These are phyloP conservation scores for Schoenoplectus triqueter DNA, from an alignment of 202 grass and related monocot genomes.

Conservation along the genomic window DNA sequence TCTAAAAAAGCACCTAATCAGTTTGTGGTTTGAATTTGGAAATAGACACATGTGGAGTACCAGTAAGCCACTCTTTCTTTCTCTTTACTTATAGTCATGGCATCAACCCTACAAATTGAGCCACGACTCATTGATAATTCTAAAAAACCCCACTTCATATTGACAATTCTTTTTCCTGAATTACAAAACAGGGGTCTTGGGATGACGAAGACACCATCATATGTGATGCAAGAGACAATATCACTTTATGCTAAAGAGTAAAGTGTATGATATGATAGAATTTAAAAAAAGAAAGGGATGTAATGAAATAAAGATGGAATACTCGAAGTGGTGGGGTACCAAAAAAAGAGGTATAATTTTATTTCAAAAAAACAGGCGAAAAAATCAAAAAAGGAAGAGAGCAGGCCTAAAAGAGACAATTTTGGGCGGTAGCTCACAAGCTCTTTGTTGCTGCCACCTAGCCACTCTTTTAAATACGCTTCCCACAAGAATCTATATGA, in stretches of 20 bases:
- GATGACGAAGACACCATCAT: too few species aligned
- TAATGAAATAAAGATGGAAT: conserved; percentile 32
- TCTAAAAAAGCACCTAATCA: conserved; percentile 36
- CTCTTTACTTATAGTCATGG: not conserved
- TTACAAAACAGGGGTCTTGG: not conserved
- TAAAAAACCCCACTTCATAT: not conserved
- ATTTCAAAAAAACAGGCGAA: conserved; percentile 6
- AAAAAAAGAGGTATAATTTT: conserved; percentile 22
- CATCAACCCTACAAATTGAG: conserved; percentile 32
- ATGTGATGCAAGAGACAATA: not conserved
- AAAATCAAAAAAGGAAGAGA: conserved; percentile 30
- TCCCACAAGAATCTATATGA: not conserved
- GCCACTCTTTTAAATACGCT: conserved; percentile 33
- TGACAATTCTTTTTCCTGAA: not conserved
- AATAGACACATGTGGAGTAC: conserved; percentile 43
- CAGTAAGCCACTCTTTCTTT: conserved; percentile 20
- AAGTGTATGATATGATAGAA: conserved; percentile 21
- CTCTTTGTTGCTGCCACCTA: conserved; percentile 58
- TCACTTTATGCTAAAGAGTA: not conserved
- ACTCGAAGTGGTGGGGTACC: conserved; percentile 32
- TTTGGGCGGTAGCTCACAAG: conserved; percentile 73
- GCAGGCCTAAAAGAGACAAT: conserved; percentile 43
- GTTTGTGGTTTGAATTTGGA: conserved; percentile 36
- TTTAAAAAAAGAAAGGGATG: conserved; percentile 26
- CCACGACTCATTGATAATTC: not conserved